A percentile compares a stretch with the other conserved stretches of the same genome.
Evolutionary conservation across 2,329 filamentous ascomycete genomes (phyloP).

Genomic region (Phaeosphaeria sp.): DNA sequence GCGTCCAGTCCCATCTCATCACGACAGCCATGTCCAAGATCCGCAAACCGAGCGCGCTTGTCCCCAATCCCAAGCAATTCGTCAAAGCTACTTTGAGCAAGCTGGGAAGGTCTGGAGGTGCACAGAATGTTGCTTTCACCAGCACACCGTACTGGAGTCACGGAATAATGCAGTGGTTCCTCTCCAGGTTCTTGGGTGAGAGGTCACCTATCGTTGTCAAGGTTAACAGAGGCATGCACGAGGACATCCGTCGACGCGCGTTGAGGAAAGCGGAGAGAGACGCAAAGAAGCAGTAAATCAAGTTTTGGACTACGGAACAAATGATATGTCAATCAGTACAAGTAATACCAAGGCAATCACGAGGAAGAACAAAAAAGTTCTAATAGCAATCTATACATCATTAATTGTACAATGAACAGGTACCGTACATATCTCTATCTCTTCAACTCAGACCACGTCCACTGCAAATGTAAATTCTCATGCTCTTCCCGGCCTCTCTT

Average conservation of each 20-base stretch:
- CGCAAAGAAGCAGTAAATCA: constrained; percentile 66
- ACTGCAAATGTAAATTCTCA: constrained; percentile 18
- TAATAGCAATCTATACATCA: neutral
- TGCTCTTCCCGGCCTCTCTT: constrained; percentile 12
- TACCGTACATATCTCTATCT: neutral
- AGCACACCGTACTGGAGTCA: constrained; percentile 95
- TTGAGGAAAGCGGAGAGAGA: constrained; percentile 84
- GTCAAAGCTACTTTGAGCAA: constrained; percentile 80
- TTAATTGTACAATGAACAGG: neutral
- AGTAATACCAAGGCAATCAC: neutral
- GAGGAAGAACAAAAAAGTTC: neutral
- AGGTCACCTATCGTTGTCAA: constrained; percentile 64
- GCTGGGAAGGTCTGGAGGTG: constrained; percentile 78
- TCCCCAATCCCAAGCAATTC: constrained; percentile 83
- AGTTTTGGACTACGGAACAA: neutral
- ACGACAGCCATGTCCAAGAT: constrained; percentile 98
- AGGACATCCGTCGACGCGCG: constrained; percentile 80
- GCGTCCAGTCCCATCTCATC: constrained; percentile 90
- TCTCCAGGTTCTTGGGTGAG: constrained; percentile 67
- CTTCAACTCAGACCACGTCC: constrained; percentile 20
- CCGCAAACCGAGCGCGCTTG: constrained; percentile 74
- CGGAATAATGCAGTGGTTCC: constrained; percentile 82
- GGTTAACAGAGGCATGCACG: constrained; percentile 75
- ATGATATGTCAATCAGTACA: neutral
- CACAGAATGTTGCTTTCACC: constrained; percentile 79